Evolutionary conservation across 306 rosid genomes (phyloP), one percentile per base, ranked within the genome.

Genomic region (Prosopis cineraria): DNA sequence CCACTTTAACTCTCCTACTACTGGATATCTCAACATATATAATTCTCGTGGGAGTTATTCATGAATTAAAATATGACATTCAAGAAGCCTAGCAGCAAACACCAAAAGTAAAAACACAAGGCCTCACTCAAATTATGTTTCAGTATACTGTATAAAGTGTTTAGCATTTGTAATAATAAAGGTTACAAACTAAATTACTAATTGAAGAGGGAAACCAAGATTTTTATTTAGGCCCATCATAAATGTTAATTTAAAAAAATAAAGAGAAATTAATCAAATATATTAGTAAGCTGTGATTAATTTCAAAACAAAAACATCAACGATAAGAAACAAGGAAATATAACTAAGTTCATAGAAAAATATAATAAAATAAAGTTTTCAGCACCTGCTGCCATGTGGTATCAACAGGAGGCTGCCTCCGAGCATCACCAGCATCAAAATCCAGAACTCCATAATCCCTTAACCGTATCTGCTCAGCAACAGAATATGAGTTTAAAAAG

Each of bases 321-420:
- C 22, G 34, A 34, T 43, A 22, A 59, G 62, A 67, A 67, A 40
- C 20, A 68, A 31, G 40, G 41, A 79, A 48, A 29, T 47, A 43
- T 36, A 71, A 76, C 64, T 68, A 12, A 44, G 69, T 47, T 69
- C 78, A 20, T 41, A 52, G 25, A 63, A 22, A 74, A 56, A 20
- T 50, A 50, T 19, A 50, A 55, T 10, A 55, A 52, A 53, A 55
- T 22, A 55, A 55, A n/a, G n/a, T 33, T 73, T 78, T 64, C 53
- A 63, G 80, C 76, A 95, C 99, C 99, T 95, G 99, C 87, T 95
- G 99, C 99, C 99, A 95, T 30, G 97, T 89, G 68, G 99, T 95
- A 89, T 95, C 97, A 83, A 93, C 86, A 66, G 99, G 99, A 88
- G 99, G 99, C 76, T 93, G 99, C 76, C 99, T 88, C 67, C 96